These are phyloP conservation scores for Brettanomyces nanus DNA, from an alignment of 805 yeast species.

Conservation along the genomic window DNA sequence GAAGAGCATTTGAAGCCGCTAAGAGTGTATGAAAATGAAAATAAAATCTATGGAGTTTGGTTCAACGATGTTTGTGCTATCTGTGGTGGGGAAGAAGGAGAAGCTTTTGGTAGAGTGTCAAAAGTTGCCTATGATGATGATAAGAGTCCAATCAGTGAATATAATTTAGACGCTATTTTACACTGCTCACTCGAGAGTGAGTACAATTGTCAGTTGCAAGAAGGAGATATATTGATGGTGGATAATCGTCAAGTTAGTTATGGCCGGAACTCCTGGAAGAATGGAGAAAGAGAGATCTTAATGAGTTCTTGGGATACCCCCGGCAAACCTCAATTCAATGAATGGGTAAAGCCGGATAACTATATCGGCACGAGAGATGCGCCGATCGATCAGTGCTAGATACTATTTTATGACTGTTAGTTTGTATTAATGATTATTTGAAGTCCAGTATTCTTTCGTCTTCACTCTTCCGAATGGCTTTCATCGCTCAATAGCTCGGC, in stretches of 20 bases:
- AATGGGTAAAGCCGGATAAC: neutral
- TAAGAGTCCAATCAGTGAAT: conserved; percentile 12
- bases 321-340: conserved; percentile 3
- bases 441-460: too few relatives aligned
- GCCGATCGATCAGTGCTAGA: neutral
- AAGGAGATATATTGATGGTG: conserved; percentile 28
- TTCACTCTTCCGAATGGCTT: too few relatives aligned
- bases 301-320: conserved; percentile 30
- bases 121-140: conserved; percentile 8
- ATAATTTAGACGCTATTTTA: conserved; percentile 14
- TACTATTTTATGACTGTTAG: too few relatives aligned
- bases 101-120: conserved; percentile 5
- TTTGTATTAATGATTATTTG: too few relatives aligned
- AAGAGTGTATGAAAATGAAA: conserved; percentile 10
- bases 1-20: conserved; percentile 20
- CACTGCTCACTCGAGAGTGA: conserved; percentile 15
- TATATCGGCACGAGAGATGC: conserved; percentile 1
- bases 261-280: conserved; percentile 25
- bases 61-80: conserved; percentile 22
- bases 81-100: conserved; percentile 9
- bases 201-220: conserved; percentile 25
- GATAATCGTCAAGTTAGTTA: conserved; percentile 30
- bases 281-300: conserved; percentile 23
- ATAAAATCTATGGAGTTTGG: conserved; percentile 11
- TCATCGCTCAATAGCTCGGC: conserved; percentile 44